Base-by-base conservation (phyloP, 2,329 filamentous ascomycete genomes). In the Taxawa tesnikishii region DNA sequence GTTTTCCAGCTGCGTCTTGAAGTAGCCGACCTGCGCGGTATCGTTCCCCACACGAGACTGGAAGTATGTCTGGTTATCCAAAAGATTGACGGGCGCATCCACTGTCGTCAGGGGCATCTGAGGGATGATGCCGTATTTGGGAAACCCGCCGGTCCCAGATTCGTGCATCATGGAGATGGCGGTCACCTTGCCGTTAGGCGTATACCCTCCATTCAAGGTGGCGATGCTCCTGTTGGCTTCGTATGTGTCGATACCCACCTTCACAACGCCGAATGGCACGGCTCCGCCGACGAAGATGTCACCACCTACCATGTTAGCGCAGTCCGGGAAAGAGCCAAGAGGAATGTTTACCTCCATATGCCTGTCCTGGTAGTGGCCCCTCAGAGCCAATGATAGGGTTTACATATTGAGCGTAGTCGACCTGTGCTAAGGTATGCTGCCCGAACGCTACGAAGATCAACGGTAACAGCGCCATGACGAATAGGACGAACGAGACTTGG, bases 81-180 rank as follows among this genome's bases (percentile, higher is more conserved):
- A 40, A 5, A 60, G 31, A 33, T 58, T 55, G 10, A 60, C 54
- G n/a, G n/a, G n/a, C 3, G 43, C 45, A 9, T 48, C 44, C 0
- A 53, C 60, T 41, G 38, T 77, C 63, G 15, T 63, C 42, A 43
- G 50, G 43, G 39, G 63, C 62, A 52, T 76, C 33, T 59, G 66
- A 1, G 62, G 63, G 15, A 74, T 15, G 9, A 27, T 8, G 11
- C 60, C 77, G 38, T 81, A 82, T 49, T 80, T 81, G 1, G 77
- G 74, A 2, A 73, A 73, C 2, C 77, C 77, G 6, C 77, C 77
- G 0, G 75, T 82, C 3, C 75, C 75, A 38, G 68, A 70, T 46
- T 78, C 73, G 41, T 79, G 75, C 44, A 78, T 69, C 65, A 78
- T 62, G 21, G 31, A 43, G 30, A 48, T 45, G 15, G 40, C 46